Evolutionary conservation across 169 alveolate genomes (phyloP).

Genomic region (Cryptosporidium parvum): DNA sequence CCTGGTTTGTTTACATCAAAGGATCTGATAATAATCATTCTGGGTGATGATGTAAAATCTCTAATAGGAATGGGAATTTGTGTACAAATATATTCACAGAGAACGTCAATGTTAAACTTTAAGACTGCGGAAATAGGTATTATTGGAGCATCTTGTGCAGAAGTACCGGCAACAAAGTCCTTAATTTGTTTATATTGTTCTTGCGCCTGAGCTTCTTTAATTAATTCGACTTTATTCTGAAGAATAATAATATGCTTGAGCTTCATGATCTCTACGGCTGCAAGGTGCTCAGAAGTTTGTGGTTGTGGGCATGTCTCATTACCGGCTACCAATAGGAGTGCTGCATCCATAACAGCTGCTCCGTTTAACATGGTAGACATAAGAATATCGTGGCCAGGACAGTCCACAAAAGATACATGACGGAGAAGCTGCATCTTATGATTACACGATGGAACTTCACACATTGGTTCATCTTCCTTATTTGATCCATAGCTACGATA

Average conservation of each 20-base stretch:
- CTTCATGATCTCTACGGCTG: slow-evolving; percentile 99
- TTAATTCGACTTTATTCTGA: slow-evolving; percentile 98
- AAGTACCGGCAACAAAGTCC: slow-evolving; percentile 92
- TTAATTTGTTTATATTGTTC: slow-evolving; percentile 95
- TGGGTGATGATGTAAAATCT: slow-evolving; percentile 97
- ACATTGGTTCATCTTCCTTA: slow-evolving; percentile 92
- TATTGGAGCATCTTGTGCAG: slow-evolving; percentile 98
- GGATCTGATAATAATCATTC: slow-evolving; percentile 97
- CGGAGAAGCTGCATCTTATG: slow-evolving; percentile 89
- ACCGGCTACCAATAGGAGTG: slow-evolving; percentile 95
- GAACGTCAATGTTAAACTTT: slow-evolving; percentile 96
- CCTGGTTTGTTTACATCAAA: slow-evolving; percentile 99
- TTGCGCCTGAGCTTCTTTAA: slow-evolving; percentile 94
- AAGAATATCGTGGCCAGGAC: slow-evolving; percentile 99
- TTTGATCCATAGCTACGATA: slow-evolving; percentile 92
- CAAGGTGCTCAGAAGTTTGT: slow-evolving; percentile 99
- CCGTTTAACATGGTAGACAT: slow-evolving; percentile 99
- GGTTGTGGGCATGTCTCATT: slow-evolving; percentile 97
- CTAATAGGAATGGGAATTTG: slow-evolving; percentile 97
- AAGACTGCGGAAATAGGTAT: slow-evolving; percentile 97
- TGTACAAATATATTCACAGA: slow-evolving; percentile 94
- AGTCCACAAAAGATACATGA: slow-evolving; percentile 99
- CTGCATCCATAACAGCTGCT: slow-evolving; percentile 99
- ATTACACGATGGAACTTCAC: slow-evolving; percentile 89
- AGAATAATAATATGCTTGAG: slow-evolving; percentile 96